phyloP scores from a whole-genome alignment of 352 stramenopile genomes.

The Globisporangium barbulae region DNA sequence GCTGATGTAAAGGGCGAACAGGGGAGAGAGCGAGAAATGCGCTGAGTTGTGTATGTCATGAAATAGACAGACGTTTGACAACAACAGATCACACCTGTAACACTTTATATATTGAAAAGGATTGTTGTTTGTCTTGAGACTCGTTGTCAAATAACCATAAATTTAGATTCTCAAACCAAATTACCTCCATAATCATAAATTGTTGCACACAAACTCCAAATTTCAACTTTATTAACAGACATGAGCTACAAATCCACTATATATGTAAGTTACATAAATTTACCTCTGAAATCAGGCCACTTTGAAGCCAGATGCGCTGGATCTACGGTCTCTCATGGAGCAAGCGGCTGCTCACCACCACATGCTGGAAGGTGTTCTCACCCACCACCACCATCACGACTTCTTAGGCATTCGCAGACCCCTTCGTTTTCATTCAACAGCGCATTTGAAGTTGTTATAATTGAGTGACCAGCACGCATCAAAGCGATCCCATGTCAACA shows the following conservation, averaged over 20 bases:
- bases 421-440: conserved; percentile 1
- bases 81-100: not conserved
- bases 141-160: too few relatives aligned
- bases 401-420: not conserved
- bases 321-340: not conserved
- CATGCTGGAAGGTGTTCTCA: not conserved
- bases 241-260: not conserved
- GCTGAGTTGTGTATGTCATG: not conserved
- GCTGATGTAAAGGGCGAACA: conserved; percentile 4
- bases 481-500: not conserved
- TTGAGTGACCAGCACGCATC: not conserved
- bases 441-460: conserved; percentile 4
- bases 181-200: not conserved
- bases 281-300: not conserved
- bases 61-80: not conserved
- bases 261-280: not conserved
- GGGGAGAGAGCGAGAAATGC: not conserved
- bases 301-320: conserved; percentile 6
- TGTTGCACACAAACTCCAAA: too few relatives aligned
- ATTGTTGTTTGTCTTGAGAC: not conserved
- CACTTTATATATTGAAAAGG: not conserved
- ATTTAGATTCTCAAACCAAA: too few relatives aligned
- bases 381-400: not conserved
- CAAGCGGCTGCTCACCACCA: not conserved
- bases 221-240: not conserved